Conservation (phyloP, 257 asterid species). For the Perilla frutescens region DNA sequence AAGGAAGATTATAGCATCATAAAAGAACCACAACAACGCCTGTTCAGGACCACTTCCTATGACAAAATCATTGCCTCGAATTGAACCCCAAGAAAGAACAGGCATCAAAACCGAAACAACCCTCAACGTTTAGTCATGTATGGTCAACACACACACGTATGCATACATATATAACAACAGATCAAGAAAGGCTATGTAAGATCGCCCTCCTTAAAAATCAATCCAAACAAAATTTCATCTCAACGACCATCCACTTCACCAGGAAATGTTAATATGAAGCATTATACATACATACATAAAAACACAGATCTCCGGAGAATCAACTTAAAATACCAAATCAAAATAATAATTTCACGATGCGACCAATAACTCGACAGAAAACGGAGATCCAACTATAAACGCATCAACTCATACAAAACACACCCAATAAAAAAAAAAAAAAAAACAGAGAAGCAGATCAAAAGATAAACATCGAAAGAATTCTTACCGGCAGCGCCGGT, state of each 20-base stretch:
- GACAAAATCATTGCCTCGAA: too few relatives aligned
- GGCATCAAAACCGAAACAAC: too few relatives aligned
- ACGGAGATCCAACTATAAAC: slow-evolving; percentile 13
- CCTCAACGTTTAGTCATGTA: too few relatives aligned
- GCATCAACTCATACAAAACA: not conserved
- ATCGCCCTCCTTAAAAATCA: too few relatives aligned
- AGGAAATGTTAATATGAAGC: not conserved
- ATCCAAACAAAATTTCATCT: too few relatives aligned
- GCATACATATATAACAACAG: not conserved
- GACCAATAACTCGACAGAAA: not conserved
- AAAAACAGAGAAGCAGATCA: slow-evolving; percentile 28
- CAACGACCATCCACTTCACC: not conserved
- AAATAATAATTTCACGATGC: slow-evolving; percentile 8
- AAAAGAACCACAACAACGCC: not conserved
- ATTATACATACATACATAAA: too few relatives aligned
- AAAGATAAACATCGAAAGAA: not conserved
- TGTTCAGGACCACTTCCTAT: too few relatives aligned
- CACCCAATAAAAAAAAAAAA: not conserved
- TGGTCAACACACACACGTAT: slow-evolving; percentile 5
- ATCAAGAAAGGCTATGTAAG: too few relatives aligned
- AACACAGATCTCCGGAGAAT: slow-evolving; percentile 4
- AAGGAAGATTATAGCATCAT: not conserved
- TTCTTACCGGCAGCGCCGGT: slow-evolving; percentile 85
- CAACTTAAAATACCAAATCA: slow-evolving; percentile 13
- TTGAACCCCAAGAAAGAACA: too few relatives aligned